Base-by-base conservation (phyloP, 2,329 filamentous ascomycete genomes). In the Phoma sp. region DNA sequence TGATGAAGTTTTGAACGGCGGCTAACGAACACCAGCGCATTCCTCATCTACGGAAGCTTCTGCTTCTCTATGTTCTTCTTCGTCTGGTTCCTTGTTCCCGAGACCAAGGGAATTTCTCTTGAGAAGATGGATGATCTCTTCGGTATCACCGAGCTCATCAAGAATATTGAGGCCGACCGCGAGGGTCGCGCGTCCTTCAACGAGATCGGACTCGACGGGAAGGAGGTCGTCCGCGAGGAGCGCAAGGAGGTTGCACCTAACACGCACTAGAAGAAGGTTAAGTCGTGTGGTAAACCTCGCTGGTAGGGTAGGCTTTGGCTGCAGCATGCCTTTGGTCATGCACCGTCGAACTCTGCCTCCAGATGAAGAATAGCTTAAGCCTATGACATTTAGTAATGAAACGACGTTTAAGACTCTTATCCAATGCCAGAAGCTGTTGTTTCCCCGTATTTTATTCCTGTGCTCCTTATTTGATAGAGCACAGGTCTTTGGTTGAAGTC, bases 71-170 rank as follows among this genome's bases (percentile, higher is more conserved):
- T 90, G 84, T 83, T 84, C 57, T 58, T 87, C 47, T 88, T 87
- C 66, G 84, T 86, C 33, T 88, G 81, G 79, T 86, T 88, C 77
- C 82, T 87, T 57, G 81, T 89, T n/a, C 88, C 88, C 0, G 88
- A 91, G 75, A 91, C 88, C 10, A 90, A 90, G 77, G 87, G 87
- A 14, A 56, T 81, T 26, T 80, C 78, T 36, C 77, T 88, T 54
- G 86, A 89, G 74, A 83, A 81, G 71, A 87, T 88, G 84, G 84
- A 88, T 67, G 84, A 87, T 63, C 77, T 88, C 14, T 88, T 88
- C 68, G 86, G 86, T 38, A 78, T 86, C 42, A 83, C 82, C 4
- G 81, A 84, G 55, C 61, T 80, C 26, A 75, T 72, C 25, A 66
- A 73, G 53, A 63, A 71, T 43, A 63, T 72, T 7, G 64, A 72